phyloP scores from a whole-genome alignment of 495 filamentous ascomycete species.

The Hypoxylon lenormandii region DNA sequence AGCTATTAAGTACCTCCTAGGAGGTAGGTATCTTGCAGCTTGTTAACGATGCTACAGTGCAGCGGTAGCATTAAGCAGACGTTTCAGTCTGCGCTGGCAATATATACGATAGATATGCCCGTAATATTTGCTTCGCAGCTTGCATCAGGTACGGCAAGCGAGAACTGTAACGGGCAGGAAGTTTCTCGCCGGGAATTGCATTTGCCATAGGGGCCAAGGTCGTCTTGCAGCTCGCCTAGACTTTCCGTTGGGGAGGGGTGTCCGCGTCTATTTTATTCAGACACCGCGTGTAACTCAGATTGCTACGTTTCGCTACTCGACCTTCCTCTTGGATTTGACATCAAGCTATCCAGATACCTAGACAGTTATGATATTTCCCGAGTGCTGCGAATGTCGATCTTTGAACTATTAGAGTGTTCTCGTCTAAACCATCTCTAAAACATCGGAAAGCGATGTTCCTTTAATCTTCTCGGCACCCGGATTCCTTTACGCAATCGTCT shows the following conservation, averaged over 20 bases:
- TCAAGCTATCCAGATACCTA: constrained; percentile 13
- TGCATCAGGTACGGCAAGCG: constrained; percentile 34
- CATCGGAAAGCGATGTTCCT: constrained; percentile 43
- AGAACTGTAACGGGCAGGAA: constrained; percentile 31
- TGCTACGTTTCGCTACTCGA: constrained; percentile 42
- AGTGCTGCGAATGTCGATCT: constrained; percentile 30
- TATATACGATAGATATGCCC: constrained; percentile 8
- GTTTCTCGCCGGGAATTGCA: constrained; percentile 42
- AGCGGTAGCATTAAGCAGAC: constrained; percentile 37
- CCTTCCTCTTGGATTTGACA: constrained; percentile 19
- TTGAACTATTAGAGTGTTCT: constrained; percentile 29
- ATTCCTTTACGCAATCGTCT: constrained; percentile 9
- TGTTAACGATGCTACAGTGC: constrained; percentile 14
- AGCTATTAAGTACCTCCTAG: background rate
- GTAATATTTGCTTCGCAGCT: constrained; percentile 35
- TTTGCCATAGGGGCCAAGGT: constrained; percentile 47
- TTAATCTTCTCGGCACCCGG: constrained; percentile 15
- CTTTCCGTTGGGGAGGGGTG: constrained; percentile 34
- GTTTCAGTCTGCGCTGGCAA: constrained; percentile 36
- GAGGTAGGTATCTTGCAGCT: background rate
- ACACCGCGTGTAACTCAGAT: constrained; percentile 27
- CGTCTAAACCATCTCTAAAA: constrained; percentile 34
- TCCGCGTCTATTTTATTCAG: constrained; percentile 22
- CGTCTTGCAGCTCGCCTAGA: constrained; percentile 43
- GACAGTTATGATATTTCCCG: constrained; percentile 26